Base-by-base conservation (phyloP, 2,329 filamentous ascomycete species). In the Aotearoamyces nothofagi region DNA sequence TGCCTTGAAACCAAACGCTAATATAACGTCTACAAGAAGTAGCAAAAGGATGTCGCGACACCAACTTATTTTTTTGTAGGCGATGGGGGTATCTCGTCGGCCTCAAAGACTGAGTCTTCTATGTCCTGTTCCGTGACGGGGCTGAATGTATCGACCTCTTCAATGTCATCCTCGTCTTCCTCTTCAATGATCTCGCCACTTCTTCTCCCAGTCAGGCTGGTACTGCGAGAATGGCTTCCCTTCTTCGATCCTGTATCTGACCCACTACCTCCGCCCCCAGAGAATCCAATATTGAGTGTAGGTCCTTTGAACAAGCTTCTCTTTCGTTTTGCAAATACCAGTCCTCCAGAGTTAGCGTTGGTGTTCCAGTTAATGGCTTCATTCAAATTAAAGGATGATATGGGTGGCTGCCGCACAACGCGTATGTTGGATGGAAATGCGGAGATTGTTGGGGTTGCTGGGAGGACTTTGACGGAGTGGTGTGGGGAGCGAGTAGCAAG, bases 401-500 rank as follows among this genome's bases (percentile, higher is more conserved):
- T 55, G 2, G 66, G 59, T 0, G 60, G 51, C 9, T 63, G 73
- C 16, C 84, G 71, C 2, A 87, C 81, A 9, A 94, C 61, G 3
- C 87, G 76, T 34, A 94, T 80, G 40, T 86, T 92, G 29, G 74
- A 80, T 0, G 87, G 86, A 44, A 96, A 92, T 1, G 69, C 59
- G 10, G 63, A 61, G 3, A 67, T 57, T 0, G 78, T 86, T 0
- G 87, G 87, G 0, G 86, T 93, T 0, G 82, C 81, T 1, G 90
- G 87, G 3, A 96, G 69, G n/a, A 96, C 79, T 55, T 96, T 96
- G 43, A 96, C 78, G 0, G 82, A 92, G 40, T 82, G 71, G 49
- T 94, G 84, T 1, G 90, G 87, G 3, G 78, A 86, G 14, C 80
- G 72, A 13, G 9, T 68, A 67, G 19, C 67, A 56, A 70, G 57